phyloP scores from a whole-genome alignment of 768 basidiomycete species.

The Leccinum variicolor region DNA sequence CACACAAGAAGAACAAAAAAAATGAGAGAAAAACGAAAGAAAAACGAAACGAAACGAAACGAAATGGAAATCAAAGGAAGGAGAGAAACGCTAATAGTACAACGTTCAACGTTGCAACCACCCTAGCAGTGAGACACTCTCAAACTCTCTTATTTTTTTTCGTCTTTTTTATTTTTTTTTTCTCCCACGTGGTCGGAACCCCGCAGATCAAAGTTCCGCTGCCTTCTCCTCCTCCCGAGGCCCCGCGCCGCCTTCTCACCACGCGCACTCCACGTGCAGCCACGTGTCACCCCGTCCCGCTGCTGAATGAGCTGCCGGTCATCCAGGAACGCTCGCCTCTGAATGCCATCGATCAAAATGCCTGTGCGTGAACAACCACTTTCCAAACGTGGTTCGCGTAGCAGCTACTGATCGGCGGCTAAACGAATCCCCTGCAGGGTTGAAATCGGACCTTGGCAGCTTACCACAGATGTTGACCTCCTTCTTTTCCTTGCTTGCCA shows the following conservation, averaged over 20 bases:
- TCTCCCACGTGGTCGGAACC: conserved; percentile 20
- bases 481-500: neutral
- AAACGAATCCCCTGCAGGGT: neutral
- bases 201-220: neutral
- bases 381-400: neutral
- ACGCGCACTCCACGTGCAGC: conserved; percentile 19
- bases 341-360: neutral
- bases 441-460: neutral
- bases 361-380: neutral
- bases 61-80: neutral
- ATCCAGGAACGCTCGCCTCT: neutral
- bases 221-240: neutral
- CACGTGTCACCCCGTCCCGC: conserved; percentile 7
- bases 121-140: neutral
- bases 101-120: neutral
- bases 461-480: neutral
- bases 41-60: neutral
- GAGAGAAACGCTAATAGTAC: neutral
- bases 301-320: too few species aligned
- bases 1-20: conserved; percentile 3
- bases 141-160: conserved; percentile 8
- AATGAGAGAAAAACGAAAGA: neutral
- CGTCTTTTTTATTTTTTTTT: neutral
- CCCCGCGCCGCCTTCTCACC: neutral
- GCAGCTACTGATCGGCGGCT: neutral